These are phyloP conservation scores for Eucalyptus regnans DNA, from an alignment of 345 rosid species.

Conservation along the genomic window DNA sequence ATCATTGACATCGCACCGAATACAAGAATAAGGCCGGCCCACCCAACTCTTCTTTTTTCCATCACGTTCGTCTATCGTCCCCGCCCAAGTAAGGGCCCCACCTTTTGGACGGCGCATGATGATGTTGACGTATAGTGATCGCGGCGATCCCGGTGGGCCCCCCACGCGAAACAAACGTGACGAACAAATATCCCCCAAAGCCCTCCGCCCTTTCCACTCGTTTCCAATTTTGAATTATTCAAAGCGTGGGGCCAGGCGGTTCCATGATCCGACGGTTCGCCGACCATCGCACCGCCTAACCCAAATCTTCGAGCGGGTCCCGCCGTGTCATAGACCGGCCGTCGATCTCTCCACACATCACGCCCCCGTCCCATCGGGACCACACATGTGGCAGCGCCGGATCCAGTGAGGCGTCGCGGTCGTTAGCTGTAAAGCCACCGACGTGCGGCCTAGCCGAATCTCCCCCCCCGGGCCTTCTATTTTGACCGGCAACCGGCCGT, in stretches of 20 bases:
- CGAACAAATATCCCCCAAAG: not conserved
- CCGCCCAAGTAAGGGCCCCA: not conserved
- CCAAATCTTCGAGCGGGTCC: not conserved
- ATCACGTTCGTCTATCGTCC: not conserved
- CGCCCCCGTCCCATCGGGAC: not conserved
- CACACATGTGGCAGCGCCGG: slow-evolving; percentile 1
- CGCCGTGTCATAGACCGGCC: slow-evolving; percentile 5
- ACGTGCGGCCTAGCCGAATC: not conserved
- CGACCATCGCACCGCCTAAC: not conserved
- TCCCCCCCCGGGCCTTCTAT: not conserved
- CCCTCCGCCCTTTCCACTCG: not conserved
- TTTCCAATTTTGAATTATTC: not conserved
- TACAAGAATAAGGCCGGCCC: not conserved
- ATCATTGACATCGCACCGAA: not conserved
- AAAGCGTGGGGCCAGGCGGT: not conserved
- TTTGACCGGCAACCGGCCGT: not conserved
- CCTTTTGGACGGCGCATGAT: not conserved
- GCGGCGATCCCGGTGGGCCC: not conserved
- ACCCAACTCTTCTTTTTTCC: not conserved
- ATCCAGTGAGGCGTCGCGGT: not conserved
- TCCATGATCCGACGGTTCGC: not conserved
- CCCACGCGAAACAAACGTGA: not conserved
- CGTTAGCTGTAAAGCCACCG: not conserved
- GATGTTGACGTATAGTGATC: not conserved
- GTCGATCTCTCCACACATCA: not conserved